Evolutionary conservation across 495 filamentous ascomycete species (phyloP).

Genomic region (Annulohypoxylon bovei): DNA sequence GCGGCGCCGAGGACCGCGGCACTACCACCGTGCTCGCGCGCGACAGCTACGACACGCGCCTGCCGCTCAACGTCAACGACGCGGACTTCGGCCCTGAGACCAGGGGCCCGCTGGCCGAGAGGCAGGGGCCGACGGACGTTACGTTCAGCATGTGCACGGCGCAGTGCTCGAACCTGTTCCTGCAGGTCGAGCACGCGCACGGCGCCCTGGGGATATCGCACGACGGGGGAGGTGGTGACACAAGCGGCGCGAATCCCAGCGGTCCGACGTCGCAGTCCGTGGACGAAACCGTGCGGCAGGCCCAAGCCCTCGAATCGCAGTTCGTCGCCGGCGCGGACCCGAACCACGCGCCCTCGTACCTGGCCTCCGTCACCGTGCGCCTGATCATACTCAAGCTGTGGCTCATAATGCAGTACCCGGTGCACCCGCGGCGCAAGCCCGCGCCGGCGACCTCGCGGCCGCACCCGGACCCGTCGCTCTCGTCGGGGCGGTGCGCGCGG

Average conservation of each 20-base stretch:
- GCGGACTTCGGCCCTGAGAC: slow-evolving; percentile 70
- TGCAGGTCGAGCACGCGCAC: slow-evolving; percentile 42
- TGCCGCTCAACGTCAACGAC: slow-evolving; percentile 76
- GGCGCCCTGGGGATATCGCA: neutral
- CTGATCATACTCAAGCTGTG: slow-evolving; percentile 72
- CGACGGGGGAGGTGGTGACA: neutral
- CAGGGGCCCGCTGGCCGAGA: slow-evolving; percentile 57
- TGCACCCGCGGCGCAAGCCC: slow-evolving; percentile 48
- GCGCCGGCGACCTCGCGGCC: neutral
- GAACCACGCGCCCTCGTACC: slow-evolving; percentile 33
- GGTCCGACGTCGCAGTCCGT: slow-evolving; percentile 26
- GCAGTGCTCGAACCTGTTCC: slow-evolving; percentile 65
- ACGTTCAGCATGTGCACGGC: slow-evolving; percentile 70
- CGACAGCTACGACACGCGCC: slow-evolving; percentile 68
- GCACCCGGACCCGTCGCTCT: neutral
- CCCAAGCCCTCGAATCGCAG: slow-evolving; percentile 43
- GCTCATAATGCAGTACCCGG: slow-evolving; percentile 70
- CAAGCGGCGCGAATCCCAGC: neutral
- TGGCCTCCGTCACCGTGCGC: slow-evolving; percentile 50
- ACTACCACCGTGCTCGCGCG: slow-evolving; percentile 71
- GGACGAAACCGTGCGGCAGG: slow-evolving; percentile 41
- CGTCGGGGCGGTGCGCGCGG: too few species aligned
- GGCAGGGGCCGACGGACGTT: slow-evolving; percentile 71
- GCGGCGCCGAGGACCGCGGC: slow-evolving; percentile 78
- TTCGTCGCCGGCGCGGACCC: slow-evolving; percentile 45